Base-by-base conservation (phyloP, 2,329 filamentous ascomycete genomes). In the Apiospora malaysiana region DNA sequence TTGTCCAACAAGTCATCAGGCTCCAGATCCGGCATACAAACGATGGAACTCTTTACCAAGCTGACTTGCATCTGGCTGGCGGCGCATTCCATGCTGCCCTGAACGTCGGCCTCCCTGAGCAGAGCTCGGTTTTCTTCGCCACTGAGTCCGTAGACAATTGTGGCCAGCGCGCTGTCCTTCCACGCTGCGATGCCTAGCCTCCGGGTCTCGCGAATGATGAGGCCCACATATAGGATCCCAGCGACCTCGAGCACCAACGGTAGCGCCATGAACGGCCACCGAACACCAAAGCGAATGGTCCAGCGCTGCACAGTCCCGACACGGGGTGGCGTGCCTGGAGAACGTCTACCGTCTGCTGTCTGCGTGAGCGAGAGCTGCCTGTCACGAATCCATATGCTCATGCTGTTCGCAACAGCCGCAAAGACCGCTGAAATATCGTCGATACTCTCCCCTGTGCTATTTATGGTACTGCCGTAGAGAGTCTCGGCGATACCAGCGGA, bases 351-450 rank as follows among this genome's bases (percentile, higher is more conserved):
- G 2, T 42, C 40, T 42, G 40, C n/a, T 2, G 47, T 49, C 0
- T 25, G n/a, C 0, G 47, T 9, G 10, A n/a, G n/a, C 47, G 9
- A 49, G 47, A n/a, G n/a, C 10, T 8, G 2, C 40, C 40, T 14
- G 14, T 56, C 49, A 25, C 68, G 68, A 25, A 56, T 45, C 46
- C 47, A 69, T 5, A n/a, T 25, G 21, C 37, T 56, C 40, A 69
- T 1, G 21, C 68, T 69, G 45, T n/a, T 8, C 5, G 68, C 68
- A 10, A 63, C 47, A 0, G n/a, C 45, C 10, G 43, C 47, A 14
- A 69, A 37, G 32, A 6, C 40, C 12, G 23, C 2, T 14, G 45
- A 69, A 8, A 49, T 49, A 5, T 4, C 37, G 32, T 46, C 47
- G 23, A n/a, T 16, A 10, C 10, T 43, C n/a, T 18, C 49, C 8